Percentiles rank a stretch among this genome's conserved stretches.
phyloP scores from a whole-genome alignment of 1,284 basidiomycete species.

The Psilocybe mexicana region DNA sequence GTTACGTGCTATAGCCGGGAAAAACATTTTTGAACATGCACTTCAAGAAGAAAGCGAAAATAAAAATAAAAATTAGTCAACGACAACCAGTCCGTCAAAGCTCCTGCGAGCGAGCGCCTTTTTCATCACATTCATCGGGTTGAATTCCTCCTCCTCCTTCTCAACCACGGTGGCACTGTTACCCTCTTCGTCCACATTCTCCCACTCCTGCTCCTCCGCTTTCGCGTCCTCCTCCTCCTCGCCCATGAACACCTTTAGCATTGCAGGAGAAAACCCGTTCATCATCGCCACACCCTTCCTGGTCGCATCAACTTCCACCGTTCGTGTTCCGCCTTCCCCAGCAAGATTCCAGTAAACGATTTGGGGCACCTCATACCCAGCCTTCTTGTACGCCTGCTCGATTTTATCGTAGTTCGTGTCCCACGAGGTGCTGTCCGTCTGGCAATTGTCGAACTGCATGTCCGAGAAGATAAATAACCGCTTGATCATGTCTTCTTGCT shows the following conservation, averaged over 20 bases:
- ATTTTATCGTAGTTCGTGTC: constrained; percentile 61
- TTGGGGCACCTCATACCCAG: constrained; percentile 69
- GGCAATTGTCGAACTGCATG: constrained; percentile 67
- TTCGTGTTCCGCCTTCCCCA: constrained; percentile 36
- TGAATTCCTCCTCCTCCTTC: constrained; percentile 41
- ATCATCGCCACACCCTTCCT: constrained; percentile 63
- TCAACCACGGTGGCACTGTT: constrained; percentile 30
- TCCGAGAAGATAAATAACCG: constrained; percentile 73
- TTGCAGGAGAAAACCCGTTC: constrained; percentile 64
- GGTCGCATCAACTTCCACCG: constrained; percentile 44
- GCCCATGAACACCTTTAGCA: constrained; percentile 64
- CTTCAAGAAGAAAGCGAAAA: background rate
- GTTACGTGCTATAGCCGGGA: too few relatives aligned
- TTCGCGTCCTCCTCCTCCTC: constrained; percentile 35
- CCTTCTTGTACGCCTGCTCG: constrained; percentile 51
- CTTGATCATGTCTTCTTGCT: constrained; percentile 71
- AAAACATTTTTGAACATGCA: too few relatives aligned
- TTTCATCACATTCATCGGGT: constrained; percentile 53
- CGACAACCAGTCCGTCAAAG: constrained; percentile 50
- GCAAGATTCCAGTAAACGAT: constrained; percentile 61
- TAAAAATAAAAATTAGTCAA: constrained; percentile 36
- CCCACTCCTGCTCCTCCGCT: constrained; percentile 36
- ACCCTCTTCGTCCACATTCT: constrained; percentile 35
- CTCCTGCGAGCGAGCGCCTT: constrained; percentile 51
- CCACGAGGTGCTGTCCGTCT: constrained; percentile 34